Base-by-base conservation (phyloP, 805 yeast genomes). In the Metschnikowia kunwiensis region DNA sequence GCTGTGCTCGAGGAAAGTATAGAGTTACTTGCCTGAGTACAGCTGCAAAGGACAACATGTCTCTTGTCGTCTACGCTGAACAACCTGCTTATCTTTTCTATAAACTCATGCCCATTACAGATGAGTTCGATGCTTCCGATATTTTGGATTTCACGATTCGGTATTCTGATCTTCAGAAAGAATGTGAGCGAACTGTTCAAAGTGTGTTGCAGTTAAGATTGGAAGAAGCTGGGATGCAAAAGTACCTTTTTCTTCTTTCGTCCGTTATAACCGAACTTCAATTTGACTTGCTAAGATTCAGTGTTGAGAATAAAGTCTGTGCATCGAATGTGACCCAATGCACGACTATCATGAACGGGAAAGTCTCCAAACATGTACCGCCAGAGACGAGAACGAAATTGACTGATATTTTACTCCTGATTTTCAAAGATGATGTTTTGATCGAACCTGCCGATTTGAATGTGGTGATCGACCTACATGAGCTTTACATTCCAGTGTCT, bases 61-160 rank as follows among this genome's bases (percentile, higher is more conserved):
- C 65, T 7, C 28, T 75, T 7, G 59, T 82, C 14, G 81, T 85
- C 0, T 77, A 74, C 51, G 75, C 75, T 5, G 88, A 81, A n/a
- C 89, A 84, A 43, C 83, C 87, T 0, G 77, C 79, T 0, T 72
- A 77, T 3, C 74, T 70, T 30, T 77, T 82, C 40, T 86, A 75
- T 58, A 66, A 70, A 36, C 68, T 84, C n/a, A 44, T 42, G 1
- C 59, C 65, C 1, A 41, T 46, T 3, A 32, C 40, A 11, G 49
- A 54, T 30, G 53, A 34, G 5, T 36, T 53, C 9, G 42, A 38
- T 1, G 36, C 52, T 4, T 44, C 58, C 2, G 76, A 73, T 24
- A 49, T 58, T 9, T 58, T 79, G 33, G 60, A 60, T 9, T 55
- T 81, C 33, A 49, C 44, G 2, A 65, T 80, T 19, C 48, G 54